Evolutionary conservation across 345 rosid genomes (phyloP), one percentile per base, ranked within the genome.

Genomic region (Arabidopsis arenosa): DNA sequence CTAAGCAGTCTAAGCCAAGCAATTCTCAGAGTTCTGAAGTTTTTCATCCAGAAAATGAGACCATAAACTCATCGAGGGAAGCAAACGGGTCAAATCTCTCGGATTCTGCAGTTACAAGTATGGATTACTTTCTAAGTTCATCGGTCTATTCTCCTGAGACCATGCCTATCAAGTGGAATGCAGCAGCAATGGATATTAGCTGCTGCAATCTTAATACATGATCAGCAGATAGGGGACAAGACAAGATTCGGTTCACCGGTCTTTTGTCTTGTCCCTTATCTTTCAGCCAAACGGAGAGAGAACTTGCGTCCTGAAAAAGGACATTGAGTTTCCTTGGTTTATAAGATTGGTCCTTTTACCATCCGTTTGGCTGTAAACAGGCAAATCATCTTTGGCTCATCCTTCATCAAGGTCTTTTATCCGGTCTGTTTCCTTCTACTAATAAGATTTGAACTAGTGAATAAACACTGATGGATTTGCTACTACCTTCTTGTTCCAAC

Each of bases 311-410:
- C 61, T 21, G 8, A 33, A 55, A 56, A 57, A 13, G 41, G 74
- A 49, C 12, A 52, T 1, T 53, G 65, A 65, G 61, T 45, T 47
- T 66, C 15, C 37, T 53, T 67, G 60, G 33, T 51, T 35, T 47
- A 48, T 48, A 65, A 5, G 43, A 65, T 17, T 18, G n/a, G 12
- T 54, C 64, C 68, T 52, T 51, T 56, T 9, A 77, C 83, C 43
- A 69, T 5, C 75, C 63, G 73, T 90, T 87, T 87, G 94, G 92
- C 81, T 89, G 87, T 76, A 30, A 76, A 45, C 80, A 83, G 97
- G 99, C 99, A 92, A 90, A 32, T 92, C 99, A 90, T 95, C 90
- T 93, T 95, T 95, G 85, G 84, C 84, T 81, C 70, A 77, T 71
- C 61, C 64, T 53, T 23, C 53, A 54, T 35, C 44, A 73, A 35